Evolutionary conservation across 345 rosid species (phyloP).

Genomic region (Eucalyptus curtisii): DNA sequence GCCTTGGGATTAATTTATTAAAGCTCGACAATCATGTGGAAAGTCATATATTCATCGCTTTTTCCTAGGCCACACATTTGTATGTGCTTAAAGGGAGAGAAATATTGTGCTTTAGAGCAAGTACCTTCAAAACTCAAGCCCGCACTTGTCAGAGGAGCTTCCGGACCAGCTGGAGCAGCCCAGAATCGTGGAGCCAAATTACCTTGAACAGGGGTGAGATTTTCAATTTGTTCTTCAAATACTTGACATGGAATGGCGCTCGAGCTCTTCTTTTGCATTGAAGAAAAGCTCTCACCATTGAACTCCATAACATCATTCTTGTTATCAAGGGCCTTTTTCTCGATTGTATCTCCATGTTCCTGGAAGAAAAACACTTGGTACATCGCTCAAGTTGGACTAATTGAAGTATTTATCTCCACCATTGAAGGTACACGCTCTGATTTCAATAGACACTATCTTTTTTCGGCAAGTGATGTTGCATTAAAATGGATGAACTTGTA

Average conservation of each 20-base stretch:
- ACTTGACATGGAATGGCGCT: background rate
- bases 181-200: background rate
- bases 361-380: background rate
- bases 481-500: background rate
- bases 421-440: background rate
- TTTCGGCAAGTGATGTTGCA: background rate
- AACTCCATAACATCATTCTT: background rate
- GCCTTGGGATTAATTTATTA: background rate
- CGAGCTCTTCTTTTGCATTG: background rate
- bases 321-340: background rate
- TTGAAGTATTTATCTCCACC: background rate
- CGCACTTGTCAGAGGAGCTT: background rate
- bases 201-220: fast-evolving
- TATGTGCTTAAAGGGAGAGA: background rate
- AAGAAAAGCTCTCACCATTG: background rate
- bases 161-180: background rate
- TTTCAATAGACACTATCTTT: fast-evolving
- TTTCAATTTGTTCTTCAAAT: too few relatives aligned
- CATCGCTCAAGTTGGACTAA: background rate
- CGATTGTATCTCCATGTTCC: background rate
- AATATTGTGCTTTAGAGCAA: background rate
- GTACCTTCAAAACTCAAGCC: background rate
- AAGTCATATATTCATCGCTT: background rate
- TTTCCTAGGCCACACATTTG: background rate
- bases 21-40: background rate